Percentiles rank a stretch among this genome's conserved stretches.
These are phyloP conservation scores for Penicillium bovifimosum DNA, from an alignment of 495 filamentous ascomycete genomes.

Conservation along the genomic window DNA sequence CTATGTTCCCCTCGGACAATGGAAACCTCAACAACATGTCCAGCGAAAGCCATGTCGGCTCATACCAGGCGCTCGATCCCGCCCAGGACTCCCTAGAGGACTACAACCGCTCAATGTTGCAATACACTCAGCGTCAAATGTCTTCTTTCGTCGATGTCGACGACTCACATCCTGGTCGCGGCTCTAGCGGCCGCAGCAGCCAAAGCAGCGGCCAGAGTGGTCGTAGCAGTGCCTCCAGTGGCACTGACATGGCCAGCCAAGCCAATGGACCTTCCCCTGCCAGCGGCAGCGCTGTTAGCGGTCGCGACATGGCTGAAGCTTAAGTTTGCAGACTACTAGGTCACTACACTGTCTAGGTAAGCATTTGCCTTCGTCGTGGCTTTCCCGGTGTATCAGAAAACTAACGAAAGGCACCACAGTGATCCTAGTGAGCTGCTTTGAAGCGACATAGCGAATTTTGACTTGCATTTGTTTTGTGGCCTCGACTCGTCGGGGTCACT, in stretches of 20 bases:
- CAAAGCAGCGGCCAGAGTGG: constrained; percentile 31
- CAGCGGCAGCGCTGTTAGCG: background rate
- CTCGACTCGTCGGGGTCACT: background rate
- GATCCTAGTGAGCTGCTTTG: constrained; percentile 15
- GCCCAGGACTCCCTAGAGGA: constrained; percentile 33
- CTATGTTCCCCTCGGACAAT: constrained; percentile 20
- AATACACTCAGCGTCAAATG: constrained; percentile 44
- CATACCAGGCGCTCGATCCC: constrained; percentile 22
- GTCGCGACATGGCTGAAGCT: background rate
- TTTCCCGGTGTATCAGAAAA: background rate
- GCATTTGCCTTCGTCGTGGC: background rate
- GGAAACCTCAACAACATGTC: constrained; percentile 17
- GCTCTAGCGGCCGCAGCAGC: constrained; percentile 29
- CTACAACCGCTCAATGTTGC: constrained; percentile 43
- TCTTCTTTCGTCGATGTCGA: constrained; percentile 33
- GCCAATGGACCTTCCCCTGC: constrained; percentile 15
- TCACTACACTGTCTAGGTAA: constrained; percentile 3
- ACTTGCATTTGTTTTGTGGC: background rate
- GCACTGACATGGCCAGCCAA: constrained; percentile 14
- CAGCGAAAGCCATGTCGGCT: constrained; percentile 16
- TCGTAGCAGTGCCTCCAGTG: constrained; percentile 21
- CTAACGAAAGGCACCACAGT: background rate
- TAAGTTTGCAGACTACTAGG: constrained; percentile 16
- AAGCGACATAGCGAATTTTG: constrained; percentile 16
- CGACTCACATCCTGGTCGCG: constrained; percentile 11